Evolutionary conservation across 2,329 filamentous ascomycete genomes (phyloP), one percentile per base, ranked within the genome.

Genomic region (Clonostachys rosea): DNA sequence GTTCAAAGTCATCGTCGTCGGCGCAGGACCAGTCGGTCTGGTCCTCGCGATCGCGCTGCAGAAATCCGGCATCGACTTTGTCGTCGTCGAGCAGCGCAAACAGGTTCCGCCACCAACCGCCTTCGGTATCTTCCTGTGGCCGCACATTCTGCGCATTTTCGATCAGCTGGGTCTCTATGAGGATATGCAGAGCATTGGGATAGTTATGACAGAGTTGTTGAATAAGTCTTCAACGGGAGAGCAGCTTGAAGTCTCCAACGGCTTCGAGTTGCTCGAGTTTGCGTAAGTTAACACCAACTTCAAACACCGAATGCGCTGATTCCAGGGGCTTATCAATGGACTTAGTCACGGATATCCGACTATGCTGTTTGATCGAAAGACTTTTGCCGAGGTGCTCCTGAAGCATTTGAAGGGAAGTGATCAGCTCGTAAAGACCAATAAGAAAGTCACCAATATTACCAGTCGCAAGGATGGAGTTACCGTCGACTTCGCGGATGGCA

Each of bases 61-160:
- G 36, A 54, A 50, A 4, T 56, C 59, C 5, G 54, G 54, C 11
- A 65, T 67, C 45, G 61, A 66, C 46, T 67, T 61, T 37, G 40
- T 67, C 2, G 52, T 67, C 3, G 58, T 67, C 7, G 64, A 67
- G 47, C 49, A 57, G 34, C 49, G 59, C 30, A 41, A 48, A 1
- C 44, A 52, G 9, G 49, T 65, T 5, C 53, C 58, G 40, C 52
- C 55, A 33, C 57, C 58, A 24, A 49, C 49, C 17, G 64, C 63
- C 8, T 59, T 61, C 6, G 56, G 57, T 16, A 44, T 65, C 2
- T 47, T 63, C 1, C 45, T 65, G 4, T 54, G 51, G 14, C 56
- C 62, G 0, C 49, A 57, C 9, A 52, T 56, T 10, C 24, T 60
- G 7, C 59, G 61, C n/a, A 45, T 63, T 12, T 45, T 65, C 18